Evolutionary conservation across 1,139 yeast species (phyloP), one percentile per base, ranked within the genome.

Genomic region (Hyphopichia khmerensis): DNA sequence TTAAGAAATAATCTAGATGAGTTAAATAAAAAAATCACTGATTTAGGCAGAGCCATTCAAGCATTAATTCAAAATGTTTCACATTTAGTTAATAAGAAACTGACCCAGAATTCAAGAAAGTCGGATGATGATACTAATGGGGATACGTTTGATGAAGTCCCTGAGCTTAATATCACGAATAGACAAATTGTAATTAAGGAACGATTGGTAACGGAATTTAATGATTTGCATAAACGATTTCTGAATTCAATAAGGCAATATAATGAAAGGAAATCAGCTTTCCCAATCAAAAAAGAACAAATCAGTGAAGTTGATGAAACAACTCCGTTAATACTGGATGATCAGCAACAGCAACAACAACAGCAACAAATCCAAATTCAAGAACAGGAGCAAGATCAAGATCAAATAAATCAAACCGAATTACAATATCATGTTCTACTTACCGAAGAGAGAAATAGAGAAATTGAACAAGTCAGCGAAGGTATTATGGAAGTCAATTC

Each of bases 401-500:
- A 79, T 34, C 73, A 54, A 4, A 58, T 73, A 9, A 59, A 67
- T 36, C 69, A 83, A 46, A 78, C 87, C 9, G 95, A 87, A 40
- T 65, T 87, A n/a, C 89, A 84, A 52, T 82, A 86, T 50, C 96
- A 89, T 53, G 55, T 79, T 2, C 65, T 82, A 10, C 64, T 90
- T 7, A 80, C 90, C 2, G 80, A 83, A 46, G 93, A 88, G 55
- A 67, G 96, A 44, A 84, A 86, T 46, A 65, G 79, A 19, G 95
- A 88, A 47, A 86, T 90, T 24, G 73, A 75, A 31, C 82, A 79
- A 48, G 86, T 90, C 7, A 81, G 86, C 35, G 79, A 81, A 40
- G 95, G 96, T 0, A 87, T 90, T 7, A 75, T 75, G 46, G 96
- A 90, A 53, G 89, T 90, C 38, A 89, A 90, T 57, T 75, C 90